Percentiles rank a stretch among this genome's conserved stretches.
Evolutionary conservation across 179 eudicot genomes (phyloP).

Genomic region (Silene vulgaris): DNA sequence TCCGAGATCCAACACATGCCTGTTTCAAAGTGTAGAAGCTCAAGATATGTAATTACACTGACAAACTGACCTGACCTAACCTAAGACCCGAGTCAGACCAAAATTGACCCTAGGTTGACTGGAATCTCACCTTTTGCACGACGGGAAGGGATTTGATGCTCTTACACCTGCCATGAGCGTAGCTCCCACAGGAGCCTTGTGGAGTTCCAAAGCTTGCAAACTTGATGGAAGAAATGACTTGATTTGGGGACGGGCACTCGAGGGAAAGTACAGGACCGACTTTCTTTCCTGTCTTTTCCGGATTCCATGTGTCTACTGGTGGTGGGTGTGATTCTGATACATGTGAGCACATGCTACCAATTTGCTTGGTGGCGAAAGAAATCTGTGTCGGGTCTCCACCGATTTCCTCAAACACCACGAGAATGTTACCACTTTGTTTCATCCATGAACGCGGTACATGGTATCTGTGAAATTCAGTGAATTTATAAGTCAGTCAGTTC

Average conservation of each 20-base stretch:
- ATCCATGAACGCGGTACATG: conserved; percentile 89
- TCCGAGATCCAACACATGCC: conserved; percentile 74
- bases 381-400: conserved; percentile 81
- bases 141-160: conserved; percentile 52
- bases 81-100: too few species aligned
- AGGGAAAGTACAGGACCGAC: conserved; percentile 50
- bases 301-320: conserved; percentile 67
- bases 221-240: conserved; percentile 68
- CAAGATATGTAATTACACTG: background rate
- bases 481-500: too few species aligned
- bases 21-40: conserved; percentile 25
- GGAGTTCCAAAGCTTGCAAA: conserved; percentile 98
- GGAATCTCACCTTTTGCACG: conserved; percentile 48
- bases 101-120: too few species aligned
- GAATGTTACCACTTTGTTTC: conserved; percentile 51
- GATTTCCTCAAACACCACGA: conserved; percentile 79
- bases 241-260: conserved; percentile 59
- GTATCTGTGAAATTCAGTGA: conserved; percentile 44
- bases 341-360: conserved; percentile 54
- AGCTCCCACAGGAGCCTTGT: conserved; percentile 69
- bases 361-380: conserved; percentile 53
- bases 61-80: too few species aligned
- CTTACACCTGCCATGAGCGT: conserved; percentile 61
- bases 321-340: conserved; percentile 72
- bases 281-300: conserved; percentile 38